Evolutionary conservation across 2,329 filamentous ascomycete genomes (phyloP), one percentile per base, ranked within the genome.

Genomic region (Juglanconis sp.): DNA sequence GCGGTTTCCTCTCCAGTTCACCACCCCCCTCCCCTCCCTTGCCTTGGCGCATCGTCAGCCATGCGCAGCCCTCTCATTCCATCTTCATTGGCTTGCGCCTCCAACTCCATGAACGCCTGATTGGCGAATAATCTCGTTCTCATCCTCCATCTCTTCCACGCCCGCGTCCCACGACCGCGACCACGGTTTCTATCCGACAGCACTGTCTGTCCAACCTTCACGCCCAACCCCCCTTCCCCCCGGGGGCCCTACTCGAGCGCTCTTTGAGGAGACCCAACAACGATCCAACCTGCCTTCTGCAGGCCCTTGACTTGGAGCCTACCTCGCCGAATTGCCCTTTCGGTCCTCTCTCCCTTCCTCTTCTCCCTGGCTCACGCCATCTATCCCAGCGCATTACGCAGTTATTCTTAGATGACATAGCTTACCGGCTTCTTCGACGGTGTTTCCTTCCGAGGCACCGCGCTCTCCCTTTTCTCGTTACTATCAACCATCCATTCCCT

Each of bases 11-110:
- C 34, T 50, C 36, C 59, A 59, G 15, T 44, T 38, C 24, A 24
- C 24, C 24, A 24, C 24, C 24, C 24, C 24, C 24, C 24, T 24
- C 24, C n/a, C 42, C 24, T 54, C 40, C 53, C 15, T 13, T 48
- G 10, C 38, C 40, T 31, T 57, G 50, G 44, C 34, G 50, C 58
- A 40, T 54, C 36, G 57, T 61, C 61, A 55, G 54, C 61, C 58
- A 61, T 58, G 61, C 54, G 40, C 61, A 47, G 34, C 50, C n/a
- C 48, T 44, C 46, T 49, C 32, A 17, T 53, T 55, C 34, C 49
- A 44, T 53, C 50, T 44, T 55, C 44, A 63, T 61, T 61, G 57
- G 61, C 42, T 53, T 63, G 15, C 57, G 30, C 50, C 57, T 57
- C 46, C 36, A 52, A 34, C 54, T 56, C 48, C 50, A 49, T 53